phyloP scores from a whole-genome alignment of 2,329 filamentous ascomycete genomes.

The Fonsecaea pugnacius region DNA sequence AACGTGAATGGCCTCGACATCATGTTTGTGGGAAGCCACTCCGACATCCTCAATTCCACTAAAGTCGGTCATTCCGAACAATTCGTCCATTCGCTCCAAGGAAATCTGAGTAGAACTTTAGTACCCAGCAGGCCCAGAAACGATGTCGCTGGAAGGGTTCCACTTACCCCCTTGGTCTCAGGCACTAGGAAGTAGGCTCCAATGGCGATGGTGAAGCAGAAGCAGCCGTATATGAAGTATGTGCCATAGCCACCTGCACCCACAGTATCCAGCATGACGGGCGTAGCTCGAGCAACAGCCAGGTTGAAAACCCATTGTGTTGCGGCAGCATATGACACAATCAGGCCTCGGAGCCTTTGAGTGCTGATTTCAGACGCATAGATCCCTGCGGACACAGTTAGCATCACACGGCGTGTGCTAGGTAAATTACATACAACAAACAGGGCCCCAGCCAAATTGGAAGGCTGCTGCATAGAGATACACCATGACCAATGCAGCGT shows the following conservation, averaged over 20 bases:
- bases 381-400: slow-evolving; percentile 57
- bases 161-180: slow-evolving; percentile 67
- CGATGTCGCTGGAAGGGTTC: not conserved
- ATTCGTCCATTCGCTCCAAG: slow-evolving; percentile 68
- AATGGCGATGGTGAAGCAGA: slow-evolving; percentile 67
- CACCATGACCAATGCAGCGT: slow-evolving; percentile 71
- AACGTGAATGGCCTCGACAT: slow-evolving; percentile 25
- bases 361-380: slow-evolving; percentile 73
- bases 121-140: slow-evolving; percentile 10
- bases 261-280: slow-evolving; percentile 63
- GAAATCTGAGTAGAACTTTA: slow-evolving; percentile 46
- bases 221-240: slow-evolving; percentile 71
- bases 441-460: slow-evolving; percentile 66
- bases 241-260: slow-evolving; percentile 58
- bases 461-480: slow-evolving; percentile 74
- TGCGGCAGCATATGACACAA: slow-evolving; percentile 69
- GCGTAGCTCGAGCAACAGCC: slow-evolving; percentile 61
- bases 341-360: slow-evolving; percentile 66
- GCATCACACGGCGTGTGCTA: slow-evolving; percentile 56
- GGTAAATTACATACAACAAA: slow-evolving; percentile 1
- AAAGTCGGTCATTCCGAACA: slow-evolving; percentile 64
- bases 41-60: slow-evolving; percentile 28
- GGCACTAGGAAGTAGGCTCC: slow-evolving; percentile 72
- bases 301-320: slow-evolving; percentile 79
- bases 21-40: slow-evolving; percentile 24